phyloP scores from a whole-genome alignment of 768 basidiomycete species.

The Phanerochaete carnosa region DNA sequence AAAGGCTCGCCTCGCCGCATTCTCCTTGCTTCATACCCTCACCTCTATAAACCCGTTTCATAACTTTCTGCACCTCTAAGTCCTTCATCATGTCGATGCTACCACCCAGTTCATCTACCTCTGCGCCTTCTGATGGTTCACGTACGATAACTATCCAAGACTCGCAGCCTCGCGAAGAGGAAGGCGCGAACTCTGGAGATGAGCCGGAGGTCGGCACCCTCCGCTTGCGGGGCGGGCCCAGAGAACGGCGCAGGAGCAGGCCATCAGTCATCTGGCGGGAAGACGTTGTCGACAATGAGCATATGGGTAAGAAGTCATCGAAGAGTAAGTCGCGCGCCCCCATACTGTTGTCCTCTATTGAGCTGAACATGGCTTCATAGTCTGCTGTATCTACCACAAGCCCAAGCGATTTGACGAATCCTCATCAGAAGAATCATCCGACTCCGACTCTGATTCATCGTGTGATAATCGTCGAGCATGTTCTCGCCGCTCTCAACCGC shows the following conservation, averaged over 20 bases:
- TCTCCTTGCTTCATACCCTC: not conserved
- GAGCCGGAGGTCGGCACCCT: conserved; percentile 44
- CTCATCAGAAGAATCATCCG: conserved; percentile 56
- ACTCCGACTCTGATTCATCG: conserved; percentile 40
- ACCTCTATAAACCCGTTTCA: not conserved
- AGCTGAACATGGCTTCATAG: conserved; percentile 35
- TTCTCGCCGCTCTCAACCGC: conserved; percentile 10
- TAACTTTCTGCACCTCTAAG: not conserved
- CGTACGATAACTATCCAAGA: conserved; percentile 32
- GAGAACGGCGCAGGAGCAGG: conserved; percentile 10
- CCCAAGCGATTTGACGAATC: conserved; percentile 80
- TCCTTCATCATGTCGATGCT: conserved; percentile 2
- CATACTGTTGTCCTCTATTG: not conserved
- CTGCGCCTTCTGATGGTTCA: conserved; percentile 30
- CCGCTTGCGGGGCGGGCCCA: conserved; percentile 53
- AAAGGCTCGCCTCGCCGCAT: not conserved
- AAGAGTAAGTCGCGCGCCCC: conserved; percentile 64
- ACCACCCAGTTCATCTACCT: conserved; percentile 12
- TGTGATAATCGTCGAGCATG: conserved; percentile 18
- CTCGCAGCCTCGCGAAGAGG: conserved; percentile 31
- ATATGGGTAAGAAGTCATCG: conserved; percentile 83
- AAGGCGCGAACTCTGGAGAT: conserved; percentile 16
- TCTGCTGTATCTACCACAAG: conserved; percentile 94
- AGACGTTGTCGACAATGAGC: conserved; percentile 89
- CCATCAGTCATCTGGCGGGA: conserved; percentile 79